Conservation (phyloP, 2,329 filamentous ascomycete species). For the Orbilia quercus region DNA sequence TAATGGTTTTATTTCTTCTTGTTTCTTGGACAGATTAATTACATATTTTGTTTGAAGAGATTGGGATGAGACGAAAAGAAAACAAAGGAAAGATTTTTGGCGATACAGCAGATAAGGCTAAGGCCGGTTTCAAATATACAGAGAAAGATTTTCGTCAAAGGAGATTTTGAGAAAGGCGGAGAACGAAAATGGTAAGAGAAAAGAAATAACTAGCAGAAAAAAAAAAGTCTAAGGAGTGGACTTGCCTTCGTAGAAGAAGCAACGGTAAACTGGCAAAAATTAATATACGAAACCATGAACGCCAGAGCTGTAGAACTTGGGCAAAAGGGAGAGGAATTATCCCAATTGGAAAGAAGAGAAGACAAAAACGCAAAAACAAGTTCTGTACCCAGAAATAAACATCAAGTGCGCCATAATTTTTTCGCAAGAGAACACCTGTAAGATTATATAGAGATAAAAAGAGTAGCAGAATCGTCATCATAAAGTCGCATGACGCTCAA, state of each 20-base stretch:
- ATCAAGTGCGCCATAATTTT: slow-evolving; percentile 46
- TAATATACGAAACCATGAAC: slow-evolving; percentile 47
- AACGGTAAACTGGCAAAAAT: slow-evolving; percentile 26
- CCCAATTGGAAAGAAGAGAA: slow-evolving; percentile 8
- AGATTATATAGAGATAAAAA: slow-evolving; percentile 25
- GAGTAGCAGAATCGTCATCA: slow-evolving; percentile 44
- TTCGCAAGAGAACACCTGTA: slow-evolving; percentile 37
- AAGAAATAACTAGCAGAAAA: slow-evolving; percentile 9
- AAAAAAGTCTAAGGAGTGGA: slow-evolving; percentile 34
- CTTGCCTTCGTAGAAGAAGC: slow-evolving; percentile 30
- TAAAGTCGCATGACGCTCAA: slow-evolving; percentile 49
- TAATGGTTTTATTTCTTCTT: slow-evolving; percentile 7
- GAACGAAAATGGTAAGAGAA: slow-evolving; percentile 1
- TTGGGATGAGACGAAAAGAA: neutral
- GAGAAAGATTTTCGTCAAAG: slow-evolving; percentile 10
- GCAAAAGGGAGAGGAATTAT: slow-evolving; percentile 22
- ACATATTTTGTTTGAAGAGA: slow-evolving; percentile 8
- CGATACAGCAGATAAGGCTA: slow-evolving; percentile 4
- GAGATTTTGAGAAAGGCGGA: slow-evolving; percentile 4
- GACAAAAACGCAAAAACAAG: slow-evolving; percentile 32
- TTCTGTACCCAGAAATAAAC: slow-evolving; percentile 21
- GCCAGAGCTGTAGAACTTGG: slow-evolving; percentile 44
- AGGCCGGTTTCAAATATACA: slow-evolving; percentile 46
- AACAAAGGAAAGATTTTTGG: neutral
- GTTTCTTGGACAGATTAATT: slow-evolving; percentile 19